Percentiles rank a stretch among this genome's conserved stretches.
Conservation (phyloP, 2,329 filamentous ascomycete genomes). For the Penicillium sp. region DNA sequence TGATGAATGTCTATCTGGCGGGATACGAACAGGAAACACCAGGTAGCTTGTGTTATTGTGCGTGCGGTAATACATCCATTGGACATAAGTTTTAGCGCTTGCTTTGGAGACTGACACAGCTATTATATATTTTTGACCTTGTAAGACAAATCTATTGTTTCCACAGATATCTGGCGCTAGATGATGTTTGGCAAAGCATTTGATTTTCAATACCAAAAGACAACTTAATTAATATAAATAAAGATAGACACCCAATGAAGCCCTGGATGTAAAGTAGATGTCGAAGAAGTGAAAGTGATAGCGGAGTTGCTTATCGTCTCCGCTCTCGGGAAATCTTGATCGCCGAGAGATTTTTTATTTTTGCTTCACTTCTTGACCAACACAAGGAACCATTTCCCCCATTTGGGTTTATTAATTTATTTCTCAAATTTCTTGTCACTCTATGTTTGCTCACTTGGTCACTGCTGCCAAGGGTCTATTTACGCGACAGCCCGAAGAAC, state of each 20-base stretch:
- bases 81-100: not conserved
- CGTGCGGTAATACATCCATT: not conserved
- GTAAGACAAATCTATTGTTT: too few species aligned
- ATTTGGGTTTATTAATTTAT: conserved; percentile 3
- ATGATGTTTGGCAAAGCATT: not conserved
- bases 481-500: conserved; percentile 28
- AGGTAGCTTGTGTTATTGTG: not conserved
- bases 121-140: not conserved
- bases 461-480: conserved; percentile 45
- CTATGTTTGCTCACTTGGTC: conserved; percentile 45
- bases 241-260: not conserved
- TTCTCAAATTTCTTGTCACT: conserved; percentile 13
- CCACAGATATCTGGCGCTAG: not conserved
- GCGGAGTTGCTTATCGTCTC: conserved; percentile 13
- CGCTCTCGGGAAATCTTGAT: conserved; percentile 24
- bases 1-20: not conserved
- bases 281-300: not conserved
- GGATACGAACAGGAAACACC: too few species aligned
- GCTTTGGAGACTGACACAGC: too few species aligned
- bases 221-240: not conserved
- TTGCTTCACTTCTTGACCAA: conserved; percentile 12
- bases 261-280: not conserved
- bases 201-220: not conserved
- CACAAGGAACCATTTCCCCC: conserved; percentile 1
- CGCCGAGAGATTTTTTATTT: conserved; percentile 27